Evolutionary conservation across 208 protist genomes (phyloP).

Genomic region (Leishmania turanica): DNA sequence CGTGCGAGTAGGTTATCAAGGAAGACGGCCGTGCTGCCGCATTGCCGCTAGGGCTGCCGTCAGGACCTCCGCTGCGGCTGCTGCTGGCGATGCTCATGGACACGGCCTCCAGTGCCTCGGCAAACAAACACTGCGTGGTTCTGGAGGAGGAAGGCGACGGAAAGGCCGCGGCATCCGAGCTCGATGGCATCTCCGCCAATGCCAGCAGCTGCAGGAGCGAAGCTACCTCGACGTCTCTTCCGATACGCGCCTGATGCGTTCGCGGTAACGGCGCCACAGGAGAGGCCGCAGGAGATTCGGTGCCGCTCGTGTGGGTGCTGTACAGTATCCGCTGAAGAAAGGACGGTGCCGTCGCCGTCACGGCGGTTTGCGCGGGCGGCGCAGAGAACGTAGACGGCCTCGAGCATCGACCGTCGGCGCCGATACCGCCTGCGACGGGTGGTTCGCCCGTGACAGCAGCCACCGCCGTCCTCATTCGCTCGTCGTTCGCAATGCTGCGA

Average conservation of each 20-base stretch:
- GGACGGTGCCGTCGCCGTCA: neutral
- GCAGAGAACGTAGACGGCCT: neutral
- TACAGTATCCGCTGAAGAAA: slow-evolving; percentile 8
- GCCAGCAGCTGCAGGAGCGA: slow-evolving; percentile 24
- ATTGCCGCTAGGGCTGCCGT: neutral
- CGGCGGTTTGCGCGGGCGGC: neutral
- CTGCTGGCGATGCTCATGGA: neutral
- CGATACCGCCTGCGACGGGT: neutral
- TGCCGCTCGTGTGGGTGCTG: neutral
- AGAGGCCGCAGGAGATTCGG: neutral
- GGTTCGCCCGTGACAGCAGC: slow-evolving; percentile 3
- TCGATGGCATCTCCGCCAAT: slow-evolving; percentile 17
- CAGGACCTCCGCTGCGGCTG: neutral
- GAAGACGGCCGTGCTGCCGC: neutral
- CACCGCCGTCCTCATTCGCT: neutral
- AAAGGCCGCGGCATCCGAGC: neutral
- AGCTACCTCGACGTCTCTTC: neutral
- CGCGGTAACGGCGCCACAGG: neutral
- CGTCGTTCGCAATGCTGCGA: slow-evolving; percentile 7
- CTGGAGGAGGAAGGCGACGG: neutral
- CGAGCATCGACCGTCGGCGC: neutral
- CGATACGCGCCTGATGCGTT: neutral
- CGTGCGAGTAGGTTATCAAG: slow-evolving; percentile 9
- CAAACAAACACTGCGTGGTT: neutral
- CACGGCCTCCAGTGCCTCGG: neutral